phyloP scores from a whole-genome alignment of 2,329 filamentous ascomycete species.

The Teratosphaeria pseudoeucalypti region DNA sequence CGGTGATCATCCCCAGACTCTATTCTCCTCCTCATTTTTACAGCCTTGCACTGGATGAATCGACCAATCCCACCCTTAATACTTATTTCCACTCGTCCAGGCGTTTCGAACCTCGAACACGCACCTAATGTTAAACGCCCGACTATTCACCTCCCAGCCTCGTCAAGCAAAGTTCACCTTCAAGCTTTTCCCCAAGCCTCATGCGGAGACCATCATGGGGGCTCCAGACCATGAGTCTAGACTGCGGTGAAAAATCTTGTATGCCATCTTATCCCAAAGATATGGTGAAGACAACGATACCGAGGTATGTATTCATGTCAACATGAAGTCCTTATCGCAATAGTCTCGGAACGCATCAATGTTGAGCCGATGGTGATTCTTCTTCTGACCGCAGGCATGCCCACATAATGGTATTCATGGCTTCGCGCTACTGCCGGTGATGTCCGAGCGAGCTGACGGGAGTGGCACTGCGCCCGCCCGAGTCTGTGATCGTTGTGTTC shows the following conservation, averaged over 20 bases:
- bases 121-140: too few relatives aligned
- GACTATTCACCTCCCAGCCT: neutral
- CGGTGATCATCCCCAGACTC: neutral
- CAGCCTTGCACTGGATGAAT: neutral
- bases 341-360: neutral
- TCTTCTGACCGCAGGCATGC: neutral
- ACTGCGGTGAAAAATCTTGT: too few relatives aligned
- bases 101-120: neutral
- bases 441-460: neutral
- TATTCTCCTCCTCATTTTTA: too few relatives aligned
- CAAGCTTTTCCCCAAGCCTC: neutral
- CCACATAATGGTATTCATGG: neutral
- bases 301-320: too few relatives aligned
- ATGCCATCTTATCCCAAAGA: too few relatives aligned
- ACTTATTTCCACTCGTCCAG: neutral
- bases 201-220: neutral
- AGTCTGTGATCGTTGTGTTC: neutral
- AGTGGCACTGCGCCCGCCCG: neutral
- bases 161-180: neutral
- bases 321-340: too few relatives aligned
- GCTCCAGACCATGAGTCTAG: too few relatives aligned
- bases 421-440: neutral
- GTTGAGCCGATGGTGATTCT: neutral
- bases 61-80: neutral
- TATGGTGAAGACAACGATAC: too few relatives aligned